Conservation (phyloP, 495 filamentous ascomycete species). For the Xylaria acuta region DNA sequence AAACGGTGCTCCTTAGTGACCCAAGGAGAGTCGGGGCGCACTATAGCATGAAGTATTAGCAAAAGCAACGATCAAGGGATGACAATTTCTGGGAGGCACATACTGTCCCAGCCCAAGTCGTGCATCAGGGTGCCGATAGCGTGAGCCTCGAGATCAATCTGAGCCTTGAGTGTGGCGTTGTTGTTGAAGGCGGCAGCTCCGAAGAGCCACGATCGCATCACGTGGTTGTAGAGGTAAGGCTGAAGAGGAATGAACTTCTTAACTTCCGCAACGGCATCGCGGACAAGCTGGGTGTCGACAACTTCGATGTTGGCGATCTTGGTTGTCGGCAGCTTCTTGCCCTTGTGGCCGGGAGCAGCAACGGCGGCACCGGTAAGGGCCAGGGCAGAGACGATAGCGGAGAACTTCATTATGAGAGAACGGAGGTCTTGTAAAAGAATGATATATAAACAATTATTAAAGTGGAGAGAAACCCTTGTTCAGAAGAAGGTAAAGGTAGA, state of each 20-base stretch:
- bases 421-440: background rate
- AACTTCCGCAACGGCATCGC: constrained; percentile 21
- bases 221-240: constrained; percentile 37
- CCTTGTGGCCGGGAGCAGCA: constrained; percentile 11
- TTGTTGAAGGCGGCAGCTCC: constrained; percentile 37
- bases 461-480: background rate
- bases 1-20: constrained; percentile 54
- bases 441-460: background rate
- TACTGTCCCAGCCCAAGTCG: constrained; percentile 57
- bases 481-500: background rate
- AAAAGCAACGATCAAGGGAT: constrained; percentile 26
- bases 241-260: constrained; percentile 29
- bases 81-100: constrained; percentile 20
- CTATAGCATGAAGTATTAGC: constrained; percentile 41
- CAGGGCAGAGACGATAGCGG: constrained; percentile 17
- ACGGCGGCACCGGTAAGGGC: constrained; percentile 22
- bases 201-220: constrained; percentile 42
- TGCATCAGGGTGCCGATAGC: constrained; percentile 56
- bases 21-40: constrained; percentile 35
- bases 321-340: constrained; percentile 25
- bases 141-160: constrained; percentile 51
- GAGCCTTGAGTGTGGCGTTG: constrained; percentile 36
- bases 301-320: constrained; percentile 28
- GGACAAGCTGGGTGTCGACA: constrained; percentile 22
- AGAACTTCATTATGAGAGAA: constrained; percentile 25